Evolutionary conservation across 805 yeast species (phyloP), one percentile per base, ranked within the genome.

Genomic region (Yarrowia bubula): DNA sequence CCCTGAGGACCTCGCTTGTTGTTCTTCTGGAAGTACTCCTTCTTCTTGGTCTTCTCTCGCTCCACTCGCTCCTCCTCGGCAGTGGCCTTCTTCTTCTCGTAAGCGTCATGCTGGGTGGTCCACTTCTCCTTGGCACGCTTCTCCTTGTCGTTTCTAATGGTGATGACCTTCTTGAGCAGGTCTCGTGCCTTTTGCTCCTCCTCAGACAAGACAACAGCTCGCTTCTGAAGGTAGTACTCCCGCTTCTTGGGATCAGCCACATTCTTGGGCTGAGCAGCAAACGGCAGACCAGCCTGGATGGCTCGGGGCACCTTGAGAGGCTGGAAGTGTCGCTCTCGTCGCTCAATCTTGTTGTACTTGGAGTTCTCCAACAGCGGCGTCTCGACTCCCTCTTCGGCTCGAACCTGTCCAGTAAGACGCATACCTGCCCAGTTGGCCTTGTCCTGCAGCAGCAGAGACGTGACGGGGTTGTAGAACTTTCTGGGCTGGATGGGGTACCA

Each of bases 401-500:
- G 85, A 47, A 95, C 92, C 71, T 88, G 88, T 66, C 99, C 99
- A 0, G 98, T 95, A 68, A 93, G 81, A 73, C 96, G 84, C 96
- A 95, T 92, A 68, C 99, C 99, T 72, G 84, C 84, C 99, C 99
- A 95, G 72, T 90, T 90, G 37, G 82, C 80, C 77, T 95, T 95
- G 69, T 91, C 84, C 39, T 79, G 74, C 66, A 92, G 76, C 71
- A 96, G 80, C 73, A 93, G 80, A 1, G 99, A 95, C 0, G 98
- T 89, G 18, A 95, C 98, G 1, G 98, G 98, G 74, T 95, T 96
- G 77, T 93, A 96, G 77, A 91, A 95, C 75, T 86, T 86, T 76
- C 93, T 88, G 14, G 95, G 89, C 69, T 84, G 86, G 42, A 95
- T 96, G 1, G 98, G 98, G 75, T 92, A 92, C 99, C 99, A 95